Percentiles rank a stretch among this genome's conserved stretches.
These are phyloP conservation scores for Cercospora beticola DNA, from an alignment of 2,329 filamentous ascomycete species.

Conservation along the genomic window DNA sequence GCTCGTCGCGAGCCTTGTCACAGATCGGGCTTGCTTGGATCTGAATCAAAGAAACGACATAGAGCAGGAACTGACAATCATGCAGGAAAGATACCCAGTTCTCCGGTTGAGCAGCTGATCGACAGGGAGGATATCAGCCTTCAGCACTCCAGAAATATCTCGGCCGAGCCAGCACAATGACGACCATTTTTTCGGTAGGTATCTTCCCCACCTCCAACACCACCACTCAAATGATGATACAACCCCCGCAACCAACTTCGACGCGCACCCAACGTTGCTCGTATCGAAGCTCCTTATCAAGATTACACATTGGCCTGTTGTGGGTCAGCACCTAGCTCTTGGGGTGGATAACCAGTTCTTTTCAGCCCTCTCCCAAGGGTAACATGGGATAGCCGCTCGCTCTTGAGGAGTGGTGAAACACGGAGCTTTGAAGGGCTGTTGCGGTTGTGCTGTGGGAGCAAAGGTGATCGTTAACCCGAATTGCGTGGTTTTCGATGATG, in stretches of 20 bases:
- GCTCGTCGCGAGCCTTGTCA: not conserved
- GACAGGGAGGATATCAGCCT: not conserved
- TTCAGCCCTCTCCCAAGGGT: not conserved
- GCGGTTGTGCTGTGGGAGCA: not conserved
- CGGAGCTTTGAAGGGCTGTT: not conserved
- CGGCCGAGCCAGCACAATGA: not conserved
- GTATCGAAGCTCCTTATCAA: not conserved
- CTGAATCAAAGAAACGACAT: not conserved
- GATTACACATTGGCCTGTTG: not conserved
- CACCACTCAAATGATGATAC: not conserved
- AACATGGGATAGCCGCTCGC: not conserved
- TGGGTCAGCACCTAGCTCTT: not conserved
- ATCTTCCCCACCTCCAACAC: not conserved
- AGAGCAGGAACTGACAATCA: not conserved
- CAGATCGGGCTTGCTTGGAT: not conserved
- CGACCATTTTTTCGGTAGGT: not conserved
- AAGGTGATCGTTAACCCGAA: not conserved
- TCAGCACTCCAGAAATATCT: not conserved
- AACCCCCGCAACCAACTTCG: not conserved
- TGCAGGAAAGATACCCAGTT: not conserved
- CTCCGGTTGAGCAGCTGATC: no score
- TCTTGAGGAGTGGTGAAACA: not conserved
- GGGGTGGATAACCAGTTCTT: not conserved
- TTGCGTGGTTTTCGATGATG: not conserved
- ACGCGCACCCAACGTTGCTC: not conserved